A percentile compares a stretch with the other conserved stretches of the same genome.
Evolutionary conservation across 2,329 filamentous ascomycete genomes (phyloP).

Genomic region (Aureobasidium leucospermi): DNA sequence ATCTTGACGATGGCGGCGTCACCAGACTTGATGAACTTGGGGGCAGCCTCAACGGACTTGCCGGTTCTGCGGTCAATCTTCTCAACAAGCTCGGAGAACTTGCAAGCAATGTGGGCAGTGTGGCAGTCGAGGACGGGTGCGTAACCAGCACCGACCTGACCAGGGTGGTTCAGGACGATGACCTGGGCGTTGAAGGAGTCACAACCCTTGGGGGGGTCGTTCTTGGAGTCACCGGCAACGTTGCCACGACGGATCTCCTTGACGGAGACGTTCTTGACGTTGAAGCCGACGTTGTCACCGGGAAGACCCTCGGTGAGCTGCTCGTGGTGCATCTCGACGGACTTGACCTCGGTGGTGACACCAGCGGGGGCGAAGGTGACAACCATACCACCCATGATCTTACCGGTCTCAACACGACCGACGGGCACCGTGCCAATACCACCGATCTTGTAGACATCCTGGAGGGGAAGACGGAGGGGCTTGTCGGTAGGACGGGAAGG

Average conservation of each 20-base stretch:
- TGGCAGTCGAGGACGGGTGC: constrained; percentile 99
- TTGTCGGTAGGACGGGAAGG: constrained; percentile 94
- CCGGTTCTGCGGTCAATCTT: constrained; percentile 99
- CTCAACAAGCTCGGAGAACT: constrained; percentile 98
- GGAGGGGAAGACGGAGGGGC: constrained; percentile 98
- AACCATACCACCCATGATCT: constrained; percentile 84
- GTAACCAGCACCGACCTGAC: constrained; percentile 98
- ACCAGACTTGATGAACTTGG: constrained; percentile 99
- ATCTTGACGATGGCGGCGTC: constrained; percentile 99
- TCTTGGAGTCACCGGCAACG: constrained; percentile 99
- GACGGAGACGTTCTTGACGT: constrained; percentile 99
- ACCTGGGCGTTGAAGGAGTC: constrained; percentile 99
- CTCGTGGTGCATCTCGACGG: constrained; percentile 99
- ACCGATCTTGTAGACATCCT: constrained; percentile 99
- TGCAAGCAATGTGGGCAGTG: constrained; percentile 99
- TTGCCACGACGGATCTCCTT: constrained; percentile 99
- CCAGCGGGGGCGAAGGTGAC: constrained; percentile 97
- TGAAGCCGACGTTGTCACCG: constrained; percentile 99
- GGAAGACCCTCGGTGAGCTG: constrained; percentile 91
- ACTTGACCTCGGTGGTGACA: constrained; percentile 99
- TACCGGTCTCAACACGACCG: constrained; percentile 99
- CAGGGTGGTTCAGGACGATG: constrained; percentile 99
- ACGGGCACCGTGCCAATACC: constrained; percentile 99
- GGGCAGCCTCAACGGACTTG: constrained; percentile 83
- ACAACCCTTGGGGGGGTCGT: constrained; percentile 83